Conservation (phyloP, 2,329 filamentous ascomycete species). For the Botryotinia narcissicola region DNA sequence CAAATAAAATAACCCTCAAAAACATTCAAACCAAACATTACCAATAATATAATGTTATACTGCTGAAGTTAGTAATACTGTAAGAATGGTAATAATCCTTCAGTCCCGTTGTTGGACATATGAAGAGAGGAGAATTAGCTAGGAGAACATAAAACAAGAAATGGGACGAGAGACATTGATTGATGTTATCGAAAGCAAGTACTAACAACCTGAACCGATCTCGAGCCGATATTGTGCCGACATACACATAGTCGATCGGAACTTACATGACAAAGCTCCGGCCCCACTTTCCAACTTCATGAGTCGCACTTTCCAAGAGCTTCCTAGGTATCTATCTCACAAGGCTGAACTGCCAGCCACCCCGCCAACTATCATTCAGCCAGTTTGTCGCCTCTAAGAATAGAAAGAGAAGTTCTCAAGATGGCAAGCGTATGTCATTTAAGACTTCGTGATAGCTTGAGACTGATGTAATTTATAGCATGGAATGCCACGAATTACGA, state of each 20-base stretch:
- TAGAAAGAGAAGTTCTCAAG: conserved; percentile 15
- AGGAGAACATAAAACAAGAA: conserved; percentile 12
- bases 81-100: conserved; percentile 24
- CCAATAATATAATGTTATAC: neutral
- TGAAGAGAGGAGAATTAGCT: conserved; percentile 19
- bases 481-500: conserved; percentile 70
- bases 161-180: neutral
- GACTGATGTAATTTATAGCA: conserved; percentile 57
- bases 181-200: conserved; percentile 4
- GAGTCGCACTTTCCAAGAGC: conserved; percentile 19
- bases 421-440: conserved; percentile 41
- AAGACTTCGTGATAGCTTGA: conserved; percentile 1
- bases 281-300: conserved; percentile 24
- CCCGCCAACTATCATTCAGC: neutral
- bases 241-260: neutral
- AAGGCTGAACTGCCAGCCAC: conserved; percentile 2
- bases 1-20: conserved; percentile 9
- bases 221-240: neutral
- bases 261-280: conserved; percentile 23
- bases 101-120: conserved; percentile 18
- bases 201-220: neutral
- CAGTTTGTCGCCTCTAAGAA: neutral
- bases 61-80: conserved; percentile 29
- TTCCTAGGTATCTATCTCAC: neutral
- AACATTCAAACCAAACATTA: conserved; percentile 11